phyloP scores from a whole-genome alignment of 306 rosid species.

The Prinsepia uniflora region DNA sequence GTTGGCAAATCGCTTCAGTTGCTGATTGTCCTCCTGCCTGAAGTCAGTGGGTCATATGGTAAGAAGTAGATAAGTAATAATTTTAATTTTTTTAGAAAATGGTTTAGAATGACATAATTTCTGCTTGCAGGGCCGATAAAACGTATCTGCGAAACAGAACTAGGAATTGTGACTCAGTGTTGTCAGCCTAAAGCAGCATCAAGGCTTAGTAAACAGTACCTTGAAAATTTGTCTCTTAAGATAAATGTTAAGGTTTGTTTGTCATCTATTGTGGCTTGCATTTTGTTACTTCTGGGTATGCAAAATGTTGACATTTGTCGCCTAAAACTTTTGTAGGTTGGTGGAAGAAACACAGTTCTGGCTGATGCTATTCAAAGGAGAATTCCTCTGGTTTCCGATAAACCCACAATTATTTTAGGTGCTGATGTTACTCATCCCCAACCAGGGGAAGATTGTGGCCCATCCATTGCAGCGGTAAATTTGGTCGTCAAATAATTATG shows the following conservation, averaged over 20 bases:
- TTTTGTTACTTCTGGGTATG: background rate
- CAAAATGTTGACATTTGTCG: background rate
- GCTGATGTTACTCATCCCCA: slow-evolving; percentile 87
- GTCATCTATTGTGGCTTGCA: background rate
- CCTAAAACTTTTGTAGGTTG: slow-evolving; percentile 44
- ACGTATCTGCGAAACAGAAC: slow-evolving; percentile 70
- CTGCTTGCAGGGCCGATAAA: slow-evolving; percentile 50
- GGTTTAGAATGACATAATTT: background rate
- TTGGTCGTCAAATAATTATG: background rate
- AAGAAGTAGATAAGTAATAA: slow-evolving; percentile 7
- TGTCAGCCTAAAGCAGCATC: slow-evolving; percentile 42
- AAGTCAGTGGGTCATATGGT: slow-evolving; percentile 57
- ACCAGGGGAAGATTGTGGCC: slow-evolving; percentile 59
- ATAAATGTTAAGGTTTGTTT: slow-evolving; percentile 73
- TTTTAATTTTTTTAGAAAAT: background rate
- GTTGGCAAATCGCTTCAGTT: slow-evolving; percentile 36
- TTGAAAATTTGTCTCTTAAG: slow-evolving; percentile 74
- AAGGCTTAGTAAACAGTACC: slow-evolving; percentile 41
- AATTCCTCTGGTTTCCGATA: slow-evolving; percentile 55
- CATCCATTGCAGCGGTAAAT: slow-evolving; percentile 87
- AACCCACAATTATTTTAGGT: slow-evolving; percentile 66
- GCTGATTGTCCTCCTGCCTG: slow-evolving; percentile 70
- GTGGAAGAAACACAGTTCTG: slow-evolving; percentile 62
- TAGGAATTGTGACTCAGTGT: slow-evolving; percentile 85
- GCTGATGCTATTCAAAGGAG: slow-evolving; percentile 43